phyloP scores from a whole-genome alignment of 495 filamentous ascomycete genomes.

The Tuber indicum region DNA sequence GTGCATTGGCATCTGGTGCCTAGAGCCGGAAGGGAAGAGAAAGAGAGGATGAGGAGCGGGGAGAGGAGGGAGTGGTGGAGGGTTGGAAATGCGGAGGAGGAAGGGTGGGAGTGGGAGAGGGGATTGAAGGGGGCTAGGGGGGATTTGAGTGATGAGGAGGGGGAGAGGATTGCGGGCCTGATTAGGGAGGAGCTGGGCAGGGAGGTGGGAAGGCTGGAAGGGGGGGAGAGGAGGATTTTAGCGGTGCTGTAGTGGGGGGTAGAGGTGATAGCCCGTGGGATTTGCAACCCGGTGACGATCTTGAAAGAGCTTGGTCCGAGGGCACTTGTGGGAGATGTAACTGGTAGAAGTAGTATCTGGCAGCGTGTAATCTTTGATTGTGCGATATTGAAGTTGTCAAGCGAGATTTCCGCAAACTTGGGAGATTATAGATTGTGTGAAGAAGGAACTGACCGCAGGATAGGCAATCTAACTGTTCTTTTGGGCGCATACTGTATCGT shows the following conservation, averaged over 20 bases:
- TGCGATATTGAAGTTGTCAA: neutral
- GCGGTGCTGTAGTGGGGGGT: neutral
- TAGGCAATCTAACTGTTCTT: neutral
- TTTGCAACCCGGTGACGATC: neutral
- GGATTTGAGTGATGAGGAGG: slow-evolving; percentile 84
- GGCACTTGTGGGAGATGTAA: neutral
- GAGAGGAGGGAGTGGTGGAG: slow-evolving; percentile 58
- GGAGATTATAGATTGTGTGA: neutral
- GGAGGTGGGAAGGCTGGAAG: slow-evolving; percentile 48
- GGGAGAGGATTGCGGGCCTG: slow-evolving; percentile 53
- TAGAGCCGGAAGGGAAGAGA: slow-evolving; percentile 49
- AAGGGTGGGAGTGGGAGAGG: neutral
- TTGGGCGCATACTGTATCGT: neutral
- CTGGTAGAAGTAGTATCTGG: neutral
- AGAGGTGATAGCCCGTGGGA: neutral
- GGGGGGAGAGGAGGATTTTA: slow-evolving; percentile 47
- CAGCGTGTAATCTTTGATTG: neutral
- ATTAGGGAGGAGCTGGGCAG: slow-evolving; percentile 58
- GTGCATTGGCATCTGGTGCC: slow-evolving; percentile 93
- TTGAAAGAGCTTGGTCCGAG: neutral
- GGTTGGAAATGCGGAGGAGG: slow-evolving; percentile 63
- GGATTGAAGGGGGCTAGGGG: slow-evolving; percentile 57
- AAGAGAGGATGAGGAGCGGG: slow-evolving; percentile 43
- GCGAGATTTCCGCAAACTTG: neutral
- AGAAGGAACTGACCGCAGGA: neutral